These are phyloP conservation scores for Hymenoscyphus occultus DNA, from an alignment of 2,329 filamentous ascomycete genomes.

Conservation along the genomic window DNA sequence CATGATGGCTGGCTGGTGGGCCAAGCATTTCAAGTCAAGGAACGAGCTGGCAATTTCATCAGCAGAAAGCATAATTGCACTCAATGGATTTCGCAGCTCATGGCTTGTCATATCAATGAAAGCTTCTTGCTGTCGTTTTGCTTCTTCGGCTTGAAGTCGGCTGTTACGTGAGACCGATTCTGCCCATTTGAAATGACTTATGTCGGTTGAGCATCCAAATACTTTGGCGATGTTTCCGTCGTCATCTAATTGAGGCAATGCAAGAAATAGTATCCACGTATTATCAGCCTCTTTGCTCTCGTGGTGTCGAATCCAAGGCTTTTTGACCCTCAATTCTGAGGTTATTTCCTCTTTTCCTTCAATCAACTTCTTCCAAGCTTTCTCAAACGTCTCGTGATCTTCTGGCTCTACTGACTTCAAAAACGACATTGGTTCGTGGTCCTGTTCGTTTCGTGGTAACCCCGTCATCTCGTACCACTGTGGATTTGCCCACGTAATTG, in stretches of 20 bases:
- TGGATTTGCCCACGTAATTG: slow-evolving; percentile 29
- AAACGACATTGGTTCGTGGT: slow-evolving; percentile 58
- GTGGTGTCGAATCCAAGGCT: slow-evolving; percentile 55
- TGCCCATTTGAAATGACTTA: slow-evolving; percentile 78
- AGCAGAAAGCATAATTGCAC: slow-evolving; percentile 71
- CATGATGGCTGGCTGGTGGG: slow-evolving; percentile 11
- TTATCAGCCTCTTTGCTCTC: slow-evolving; percentile 57
- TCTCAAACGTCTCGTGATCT: slow-evolving; percentile 56
- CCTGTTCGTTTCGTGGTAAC: slow-evolving; percentile 53
- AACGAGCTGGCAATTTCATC: slow-evolving; percentile 62
- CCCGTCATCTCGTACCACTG: slow-evolving; percentile 62
- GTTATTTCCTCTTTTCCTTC: slow-evolving; percentile 67
- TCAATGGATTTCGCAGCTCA: slow-evolving; percentile 74
- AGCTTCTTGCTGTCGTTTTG: slow-evolving; percentile 68
- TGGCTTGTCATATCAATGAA: slow-evolving; percentile 70
- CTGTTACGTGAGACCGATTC: slow-evolving; percentile 74
- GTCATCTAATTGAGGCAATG: slow-evolving; percentile 60
- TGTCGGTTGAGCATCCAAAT: slow-evolving; percentile 69
- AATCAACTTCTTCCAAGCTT: slow-evolving; percentile 60
- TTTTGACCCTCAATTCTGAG: slow-evolving; percentile 58
- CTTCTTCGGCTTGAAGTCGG: slow-evolving; percentile 74
- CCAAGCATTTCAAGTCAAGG: slow-evolving; percentile 26
- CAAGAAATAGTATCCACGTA: slow-evolving; percentile 65
- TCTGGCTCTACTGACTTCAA: slow-evolving; percentile 67
- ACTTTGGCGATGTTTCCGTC: slow-evolving; percentile 66